A percentile compares a stretch with the other conserved stretches of the same genome.
phyloP scores from a whole-genome alignment of 148 eudicot genomes.

The Agrostemma githago region DNA sequence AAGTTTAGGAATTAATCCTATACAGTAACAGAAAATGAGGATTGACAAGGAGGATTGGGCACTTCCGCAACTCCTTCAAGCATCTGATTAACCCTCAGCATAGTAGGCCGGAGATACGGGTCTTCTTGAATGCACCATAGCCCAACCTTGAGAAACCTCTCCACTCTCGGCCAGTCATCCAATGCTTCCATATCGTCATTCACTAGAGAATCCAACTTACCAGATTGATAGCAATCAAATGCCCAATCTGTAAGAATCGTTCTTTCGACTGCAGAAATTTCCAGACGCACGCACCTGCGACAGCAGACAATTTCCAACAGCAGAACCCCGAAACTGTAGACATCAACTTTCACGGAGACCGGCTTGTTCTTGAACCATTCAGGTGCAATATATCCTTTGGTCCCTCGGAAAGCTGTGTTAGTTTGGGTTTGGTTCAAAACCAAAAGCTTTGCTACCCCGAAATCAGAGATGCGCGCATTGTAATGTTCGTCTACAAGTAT shows the following conservation, averaged over 20 bases:
- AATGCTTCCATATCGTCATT: no score
- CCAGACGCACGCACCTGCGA: conserved; percentile 17
- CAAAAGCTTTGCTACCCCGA: conserved; percentile 45
- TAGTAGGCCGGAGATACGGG: conserved; percentile 34
- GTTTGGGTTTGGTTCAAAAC: conserved; percentile 44
- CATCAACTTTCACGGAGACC: conserved; percentile 45
- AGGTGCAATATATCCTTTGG: conserved; percentile 65
- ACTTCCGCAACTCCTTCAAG: conserved; percentile 33
- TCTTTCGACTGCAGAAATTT: conserved; percentile 5
- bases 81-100: conserved; percentile 34
- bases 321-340: conserved; percentile 42
- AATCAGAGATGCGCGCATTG: conserved; percentile 26
- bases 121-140: conserved; percentile 25
- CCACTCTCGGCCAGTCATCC: no score
- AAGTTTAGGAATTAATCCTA: not conserved
- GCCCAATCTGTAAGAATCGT: no score
- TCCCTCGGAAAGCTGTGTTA: conserved; percentile 44
- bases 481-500: conserved; percentile 47
- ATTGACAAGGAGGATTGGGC: conserved; percentile 27
- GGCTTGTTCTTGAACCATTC: conserved; percentile 28
- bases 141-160: no score
- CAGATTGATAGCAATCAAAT: no score
- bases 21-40: not conserved
- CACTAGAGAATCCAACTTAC: no score
- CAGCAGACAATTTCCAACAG: no score